Evolutionary conservation across 2,329 filamentous ascomycete species (phyloP).

Genomic region (Fusarium sp.): DNA sequence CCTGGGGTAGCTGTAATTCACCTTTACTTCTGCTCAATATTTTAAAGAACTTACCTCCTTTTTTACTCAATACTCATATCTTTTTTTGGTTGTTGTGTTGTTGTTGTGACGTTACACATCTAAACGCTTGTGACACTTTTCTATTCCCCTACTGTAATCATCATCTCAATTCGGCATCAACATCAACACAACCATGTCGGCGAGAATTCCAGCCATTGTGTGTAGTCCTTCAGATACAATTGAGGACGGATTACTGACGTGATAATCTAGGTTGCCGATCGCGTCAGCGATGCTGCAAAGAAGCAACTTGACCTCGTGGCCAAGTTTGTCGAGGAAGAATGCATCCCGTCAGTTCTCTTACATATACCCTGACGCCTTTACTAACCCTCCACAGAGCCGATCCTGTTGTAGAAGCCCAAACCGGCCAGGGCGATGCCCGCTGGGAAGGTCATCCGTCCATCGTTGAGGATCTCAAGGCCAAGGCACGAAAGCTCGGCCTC

Average conservation of each 20-base stretch:
- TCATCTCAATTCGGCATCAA: conserved; percentile 11
- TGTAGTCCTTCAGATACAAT: conserved; percentile 7
- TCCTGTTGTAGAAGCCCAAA: conserved; percentile 80
- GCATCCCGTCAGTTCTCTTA: conserved; percentile 70
- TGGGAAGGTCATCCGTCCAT: conserved; percentile 84
- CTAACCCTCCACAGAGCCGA: conserved; percentile 69
- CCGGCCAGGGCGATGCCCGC: conserved; percentile 78
- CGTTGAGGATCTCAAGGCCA: conserved; percentile 88
- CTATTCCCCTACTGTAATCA: conserved; percentile 11
- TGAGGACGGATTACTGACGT: conserved; percentile 15
- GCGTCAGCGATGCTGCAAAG: conserved; percentile 85
- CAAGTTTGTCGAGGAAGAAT: conserved; percentile 97
- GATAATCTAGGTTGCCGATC: conserved; percentile 56
- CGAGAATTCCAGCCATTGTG: conserved; percentile 51
- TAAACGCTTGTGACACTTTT: conserved; percentile 7
- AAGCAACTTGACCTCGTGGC: conserved; percentile 88
- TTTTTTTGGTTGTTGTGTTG: neutral
- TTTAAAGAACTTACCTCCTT: neutral
- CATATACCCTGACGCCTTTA: neutral
- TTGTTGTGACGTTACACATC: conserved; percentile 1
- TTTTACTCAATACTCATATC: neutral
- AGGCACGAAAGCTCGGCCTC: conserved; percentile 83
- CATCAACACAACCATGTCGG: conserved; percentile 45
- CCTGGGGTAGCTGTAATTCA: conserved; percentile 32
- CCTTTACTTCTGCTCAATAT: conserved; percentile 19